Evolutionary conservation across 345 rosid species (phyloP), one percentile per base, ranked within the genome.

Genomic region (Balakata baccata): DNA sequence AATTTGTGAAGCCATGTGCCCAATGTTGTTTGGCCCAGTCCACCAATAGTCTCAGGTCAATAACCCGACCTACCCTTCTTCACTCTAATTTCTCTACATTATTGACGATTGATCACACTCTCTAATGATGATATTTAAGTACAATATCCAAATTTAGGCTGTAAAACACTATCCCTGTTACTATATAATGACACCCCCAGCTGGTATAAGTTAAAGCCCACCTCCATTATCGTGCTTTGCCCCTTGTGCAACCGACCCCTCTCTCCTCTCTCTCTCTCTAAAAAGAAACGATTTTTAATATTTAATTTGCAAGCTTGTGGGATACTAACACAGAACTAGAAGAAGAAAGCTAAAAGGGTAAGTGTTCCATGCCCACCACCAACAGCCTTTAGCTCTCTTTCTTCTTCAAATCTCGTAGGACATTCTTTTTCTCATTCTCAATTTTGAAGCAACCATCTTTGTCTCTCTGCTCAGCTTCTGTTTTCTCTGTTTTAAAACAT

Each of bases 361-460:
- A 59, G 78, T 69, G 46, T 84, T 74, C 16, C 60, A 63, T 83
- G 60, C 82, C 61, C 78, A 79, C 39, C 60, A 60, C 63, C 83
- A 82, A 84, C 84, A 76, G 51, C 67, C 86, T 84, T 82, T 78
- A 84, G 54, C 65, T 41, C 20, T 46, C 59, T 66, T 37, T 22
- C 61, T 68, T 59, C 47, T 68, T 18, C 29, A 64, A 41, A 64
- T 50, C 70, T 70, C 61, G 78, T 29, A 65, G 50, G 43, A 17
- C 68, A 38, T n/a, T 49, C 46, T 66, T 29, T 29, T 72, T 25
- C 62, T 22, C 38, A 11, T 64, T 79, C 64, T 46, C 50, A 61
- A 4, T 71, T 72, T 60, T 5, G 74, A 72, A 70, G 78, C 71
- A 69, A 77, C 39, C 45, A 11, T 29, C 11, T 17, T 64, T 62